phyloP scores from a whole-genome alignment of 345 rosid genomes.

The Citrus inodora region DNA sequence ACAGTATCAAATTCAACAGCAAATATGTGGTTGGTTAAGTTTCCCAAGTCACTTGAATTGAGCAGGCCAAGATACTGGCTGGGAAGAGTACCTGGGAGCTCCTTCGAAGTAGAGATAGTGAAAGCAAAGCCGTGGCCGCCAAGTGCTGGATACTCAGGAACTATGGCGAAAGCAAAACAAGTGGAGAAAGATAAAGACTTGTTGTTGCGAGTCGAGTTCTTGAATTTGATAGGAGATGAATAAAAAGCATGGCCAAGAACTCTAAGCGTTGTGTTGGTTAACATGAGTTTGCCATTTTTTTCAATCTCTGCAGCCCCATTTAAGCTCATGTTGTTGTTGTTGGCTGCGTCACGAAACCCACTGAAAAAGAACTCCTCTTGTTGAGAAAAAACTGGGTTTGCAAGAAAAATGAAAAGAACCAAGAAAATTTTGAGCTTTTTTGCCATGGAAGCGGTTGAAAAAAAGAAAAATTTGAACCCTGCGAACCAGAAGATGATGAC shows the following conservation, averaged over 20 bases:
- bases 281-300: constrained; percentile 47
- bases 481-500: neutral
- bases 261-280: constrained; percentile 52
- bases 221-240: constrained; percentile 58
- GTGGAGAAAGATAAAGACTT: constrained; percentile 70
- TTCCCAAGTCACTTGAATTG: constrained; percentile 44
- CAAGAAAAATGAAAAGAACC: constrained; percentile 26
- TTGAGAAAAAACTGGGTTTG: constrained; percentile 32
- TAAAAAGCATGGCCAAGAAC: constrained; percentile 80
- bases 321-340: constrained; percentile 41
- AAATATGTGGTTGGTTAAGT: constrained; percentile 54
- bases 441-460: constrained; percentile 23
- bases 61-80: constrained; percentile 71
- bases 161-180: constrained; percentile 71
- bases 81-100: constrained; percentile 48
- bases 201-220: constrained; percentile 28
- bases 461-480: neutral
- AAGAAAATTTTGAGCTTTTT: constrained; percentile 19
- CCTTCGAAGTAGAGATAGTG: constrained; percentile 50
- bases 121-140: constrained; percentile 92
- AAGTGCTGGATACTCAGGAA: constrained; percentile 54
- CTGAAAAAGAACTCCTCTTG: constrained; percentile 34
- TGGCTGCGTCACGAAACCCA: constrained; percentile 39
- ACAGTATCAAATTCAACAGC: constrained; percentile 92
- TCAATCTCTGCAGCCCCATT: constrained; percentile 50